phyloP scores from a whole-genome alignment of 768 basidiomycete species.

The Glaciozyma martinii region DNA sequence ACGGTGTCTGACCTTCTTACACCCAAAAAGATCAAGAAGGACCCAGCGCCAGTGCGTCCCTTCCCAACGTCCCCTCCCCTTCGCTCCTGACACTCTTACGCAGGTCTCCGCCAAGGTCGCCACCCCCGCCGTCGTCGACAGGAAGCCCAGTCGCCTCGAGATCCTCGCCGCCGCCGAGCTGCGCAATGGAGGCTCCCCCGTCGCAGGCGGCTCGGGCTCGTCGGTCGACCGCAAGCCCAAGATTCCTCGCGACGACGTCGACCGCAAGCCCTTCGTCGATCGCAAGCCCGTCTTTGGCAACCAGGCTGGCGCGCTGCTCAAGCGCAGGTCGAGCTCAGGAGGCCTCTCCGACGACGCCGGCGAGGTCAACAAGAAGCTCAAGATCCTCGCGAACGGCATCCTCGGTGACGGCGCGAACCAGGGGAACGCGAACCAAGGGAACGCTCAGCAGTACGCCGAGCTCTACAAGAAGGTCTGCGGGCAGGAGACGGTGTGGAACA shows the following conservation, averaged over 20 bases:
- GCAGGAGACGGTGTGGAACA: too few relatives aligned
- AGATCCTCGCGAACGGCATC: background rate
- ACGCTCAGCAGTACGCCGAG: background rate
- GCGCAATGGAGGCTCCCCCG: constrained; percentile 11
- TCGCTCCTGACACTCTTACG: background rate
- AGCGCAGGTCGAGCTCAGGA: background rate
- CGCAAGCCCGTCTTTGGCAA: constrained; percentile 19
- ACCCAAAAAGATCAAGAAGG: background rate
- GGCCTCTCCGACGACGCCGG: background rate
- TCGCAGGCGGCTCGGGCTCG: background rate
- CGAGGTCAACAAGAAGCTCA: background rate
- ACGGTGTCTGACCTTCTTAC: background rate
- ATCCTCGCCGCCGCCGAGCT: background rate
- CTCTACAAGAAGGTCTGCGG: background rate
- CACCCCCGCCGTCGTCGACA: background rate
- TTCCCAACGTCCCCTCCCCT: background rate
- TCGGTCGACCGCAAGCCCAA: constrained; percentile 1
- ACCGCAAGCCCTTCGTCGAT: constrained; percentile 5
- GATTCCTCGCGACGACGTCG: constrained; percentile 1
- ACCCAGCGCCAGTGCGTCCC: too few relatives aligned
- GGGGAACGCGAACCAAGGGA: too few relatives aligned
- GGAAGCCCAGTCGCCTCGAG: background rate
- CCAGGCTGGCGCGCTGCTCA: background rate
- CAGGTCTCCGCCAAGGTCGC: background rate
- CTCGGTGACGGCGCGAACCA: constrained; percentile 14